phyloP scores from a whole-genome alignment of 768 basidiomycete genomes.

The Kwoniella botswanensis region DNA sequence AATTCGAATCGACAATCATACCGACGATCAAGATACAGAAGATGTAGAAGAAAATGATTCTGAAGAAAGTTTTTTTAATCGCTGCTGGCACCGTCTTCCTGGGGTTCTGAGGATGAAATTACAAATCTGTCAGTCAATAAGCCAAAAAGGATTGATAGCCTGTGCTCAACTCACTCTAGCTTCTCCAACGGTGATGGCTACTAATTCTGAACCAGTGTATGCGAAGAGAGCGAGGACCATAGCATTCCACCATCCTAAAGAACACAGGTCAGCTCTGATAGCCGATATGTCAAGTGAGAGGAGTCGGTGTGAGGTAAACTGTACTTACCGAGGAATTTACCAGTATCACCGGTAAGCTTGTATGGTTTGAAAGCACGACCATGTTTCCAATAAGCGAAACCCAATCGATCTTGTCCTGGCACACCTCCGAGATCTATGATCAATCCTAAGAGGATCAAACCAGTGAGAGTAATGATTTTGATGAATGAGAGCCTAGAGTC shows the following conservation, averaged over 20 bases:
- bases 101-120: constrained; percentile 28
- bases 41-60: constrained; percentile 8
- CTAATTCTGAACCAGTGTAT: constrained; percentile 30
- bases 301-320: not conserved
- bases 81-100: constrained; percentile 49
- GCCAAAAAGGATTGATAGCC: not conserved
- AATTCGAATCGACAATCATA: not conserved
- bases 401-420: constrained; percentile 64
- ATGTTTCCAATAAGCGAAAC: constrained; percentile 57
- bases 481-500: constrained; percentile 34
- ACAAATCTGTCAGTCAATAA: not conserved
- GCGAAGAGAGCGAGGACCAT: constrained; percentile 30
- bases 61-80: constrained; percentile 49
- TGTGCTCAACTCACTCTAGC: constrained; percentile 29
- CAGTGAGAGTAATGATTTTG: constrained; percentile 37
- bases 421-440: constrained; percentile 62
- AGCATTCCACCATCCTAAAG: constrained; percentile 32
- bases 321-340: constrained; percentile 24
- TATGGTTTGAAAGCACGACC: constrained; percentile 28
- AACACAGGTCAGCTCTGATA: constrained; percentile 33
- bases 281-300: not conserved
- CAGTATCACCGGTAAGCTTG: constrained; percentile 22
- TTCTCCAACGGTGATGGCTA: constrained; percentile 21
- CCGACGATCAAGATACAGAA: constrained; percentile 1
- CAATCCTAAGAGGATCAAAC: constrained; percentile 51